Conservation (phyloP, 108 stramenopile species). For the Cyclotella atomus region DNA sequence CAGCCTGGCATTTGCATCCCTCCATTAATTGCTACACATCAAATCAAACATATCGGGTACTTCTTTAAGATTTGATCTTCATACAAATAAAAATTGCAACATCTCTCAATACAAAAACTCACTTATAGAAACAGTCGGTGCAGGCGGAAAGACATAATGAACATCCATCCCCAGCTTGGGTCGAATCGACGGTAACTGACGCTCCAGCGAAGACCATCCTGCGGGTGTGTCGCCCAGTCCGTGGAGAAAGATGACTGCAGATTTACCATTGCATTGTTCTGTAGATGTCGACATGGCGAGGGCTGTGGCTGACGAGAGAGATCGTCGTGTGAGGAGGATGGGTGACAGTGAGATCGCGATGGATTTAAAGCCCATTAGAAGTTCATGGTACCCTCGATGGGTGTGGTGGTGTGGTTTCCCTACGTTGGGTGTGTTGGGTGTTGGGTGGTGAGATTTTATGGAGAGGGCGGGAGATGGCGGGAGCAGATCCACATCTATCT, state of each 20-base stretch:
- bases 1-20: slow-evolving; percentile 86
- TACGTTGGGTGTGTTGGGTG: no score
- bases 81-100: no score
- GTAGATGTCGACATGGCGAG: slow-evolving; percentile 24
- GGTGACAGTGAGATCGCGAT: background rate
- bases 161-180: slow-evolving; percentile 56
- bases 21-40: slow-evolving; percentile 89
- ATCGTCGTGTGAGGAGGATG: slow-evolving; percentile 2
- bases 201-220: slow-evolving; percentile 73
- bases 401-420: no score
- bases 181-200: slow-evolving; percentile 53
- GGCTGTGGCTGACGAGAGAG: background rate
- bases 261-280: slow-evolving; percentile 20
- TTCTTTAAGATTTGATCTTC: no score
- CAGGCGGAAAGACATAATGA: slow-evolving; percentile 79
- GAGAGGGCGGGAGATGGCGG: no score
- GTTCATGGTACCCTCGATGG: no score
- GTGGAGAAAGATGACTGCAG: slow-evolving; percentile 80
- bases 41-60: no score
- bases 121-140: slow-evolving; percentile 79
- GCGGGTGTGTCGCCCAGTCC: slow-evolving; percentile 80
- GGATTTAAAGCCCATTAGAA: background rate
- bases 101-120: no score
- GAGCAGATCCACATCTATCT: no score
- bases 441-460: no score